phyloP scores from a whole-genome alignment of 169 alveolate species.

The Eimeria maxima region DNA sequence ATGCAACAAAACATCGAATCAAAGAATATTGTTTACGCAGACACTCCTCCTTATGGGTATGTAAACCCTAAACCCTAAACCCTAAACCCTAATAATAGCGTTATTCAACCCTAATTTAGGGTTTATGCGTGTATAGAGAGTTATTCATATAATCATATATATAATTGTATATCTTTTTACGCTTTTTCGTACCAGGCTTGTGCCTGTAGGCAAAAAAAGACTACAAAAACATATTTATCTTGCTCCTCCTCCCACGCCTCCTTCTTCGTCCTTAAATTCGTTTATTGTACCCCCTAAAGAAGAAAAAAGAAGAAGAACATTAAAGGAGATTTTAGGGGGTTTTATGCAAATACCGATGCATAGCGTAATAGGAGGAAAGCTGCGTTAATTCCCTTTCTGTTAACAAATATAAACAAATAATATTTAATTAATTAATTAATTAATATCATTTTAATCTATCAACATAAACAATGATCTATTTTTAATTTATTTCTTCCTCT shows the following conservation, averaged over 20 bases:
- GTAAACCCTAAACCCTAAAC: neutral
- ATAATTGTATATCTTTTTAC: too few species aligned
- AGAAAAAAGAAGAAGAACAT: neutral
- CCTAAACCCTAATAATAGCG: too few species aligned
- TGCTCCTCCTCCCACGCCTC: too few species aligned
- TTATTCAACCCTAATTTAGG: too few species aligned
- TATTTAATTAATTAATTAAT: neutral
- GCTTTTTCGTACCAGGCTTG: constrained; percentile 3
- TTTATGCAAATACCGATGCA: constrained; percentile 36
- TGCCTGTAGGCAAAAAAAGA: neutral
- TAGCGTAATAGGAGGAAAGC: neutral
- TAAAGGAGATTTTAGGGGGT: constrained; percentile 23
- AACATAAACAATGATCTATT: neutral
- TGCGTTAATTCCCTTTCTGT: neutral
- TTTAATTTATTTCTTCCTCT: neutral
- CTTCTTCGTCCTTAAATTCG: neutral
- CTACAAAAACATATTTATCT: neutral
- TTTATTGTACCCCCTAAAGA: neutral
- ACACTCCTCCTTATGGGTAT: constrained; percentile 57
- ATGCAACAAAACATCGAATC: constrained; percentile 55
- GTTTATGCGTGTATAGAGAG: neutral
- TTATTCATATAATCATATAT: neutral
- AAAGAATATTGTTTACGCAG: neutral
- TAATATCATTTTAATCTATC: neutral
- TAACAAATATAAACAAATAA: neutral